These are phyloP conservation scores for Naganishia randhawae DNA, from an alignment of 768 basidiomycete species.

Conservation along the genomic window DNA sequence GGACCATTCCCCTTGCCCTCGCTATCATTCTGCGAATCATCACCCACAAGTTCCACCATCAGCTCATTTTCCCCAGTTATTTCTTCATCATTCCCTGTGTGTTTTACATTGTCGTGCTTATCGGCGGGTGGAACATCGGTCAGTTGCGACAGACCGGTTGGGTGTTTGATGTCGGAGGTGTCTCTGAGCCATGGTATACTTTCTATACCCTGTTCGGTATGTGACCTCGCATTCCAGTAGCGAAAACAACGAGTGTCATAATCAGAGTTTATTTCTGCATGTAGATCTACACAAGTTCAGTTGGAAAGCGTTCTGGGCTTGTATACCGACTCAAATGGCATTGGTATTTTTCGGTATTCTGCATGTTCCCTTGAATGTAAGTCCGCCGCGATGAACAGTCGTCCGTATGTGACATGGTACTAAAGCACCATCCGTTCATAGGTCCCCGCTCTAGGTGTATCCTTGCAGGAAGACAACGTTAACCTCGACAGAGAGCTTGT, in stretches of 20 bases:
- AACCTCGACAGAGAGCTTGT: conserved; percentile 90
- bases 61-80: conserved; percentile 75
- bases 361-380: conserved; percentile 50
- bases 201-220: conserved; percentile 77
- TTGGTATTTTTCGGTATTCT: conserved; percentile 56
- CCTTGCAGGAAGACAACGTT: conserved; percentile 74
- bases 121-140: conserved; percentile 61
- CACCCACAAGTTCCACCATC: conserved; percentile 75
- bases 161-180: conserved; percentile 72
- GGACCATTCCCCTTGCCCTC: conserved; percentile 72
- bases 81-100: conserved; percentile 64
- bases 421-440: conserved; percentile 56
- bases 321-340: conserved; percentile 90
- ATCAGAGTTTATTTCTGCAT: conserved; percentile 2
- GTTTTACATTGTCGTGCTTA: conserved; percentile 76
- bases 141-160: conserved; percentile 67
- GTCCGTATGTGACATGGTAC: not conserved
- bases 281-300: conserved; percentile 63
- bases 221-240: conserved; percentile 38
- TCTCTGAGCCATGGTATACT: conserved; percentile 66
- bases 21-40: conserved; percentile 74
- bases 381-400: conserved; percentile 10
- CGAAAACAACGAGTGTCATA: not conserved
- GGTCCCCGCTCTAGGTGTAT: conserved; percentile 88
- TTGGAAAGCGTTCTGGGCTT: conserved; percentile 69